Evolutionary conservation across 2,329 filamentous ascomycete genomes (phyloP), one percentile per base, ranked within the genome.

Genomic region (Setomelanomma holmii): DNA sequence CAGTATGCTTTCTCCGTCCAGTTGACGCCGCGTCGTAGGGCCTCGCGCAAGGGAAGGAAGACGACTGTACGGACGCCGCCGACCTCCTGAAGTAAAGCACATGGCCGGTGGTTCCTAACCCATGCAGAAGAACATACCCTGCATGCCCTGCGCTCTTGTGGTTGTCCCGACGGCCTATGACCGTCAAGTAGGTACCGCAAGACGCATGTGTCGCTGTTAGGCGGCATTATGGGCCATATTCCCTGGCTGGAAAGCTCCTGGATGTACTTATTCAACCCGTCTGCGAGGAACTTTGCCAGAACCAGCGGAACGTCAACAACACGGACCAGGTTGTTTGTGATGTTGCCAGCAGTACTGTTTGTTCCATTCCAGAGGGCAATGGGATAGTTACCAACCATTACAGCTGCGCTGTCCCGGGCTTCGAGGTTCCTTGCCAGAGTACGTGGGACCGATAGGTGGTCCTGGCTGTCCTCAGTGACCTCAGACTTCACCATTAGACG

Each of bases 61-160:
- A 62, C 40, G 2, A 62, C 42, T 1, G 46, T 61, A 10, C 43
- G 46, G 3, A 45, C 38, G 8, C 55, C 53, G 21, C 41, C 27
- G 12, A 64, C 20, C 2, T 53, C 50, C 12, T 58, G 48, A 5
- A 61, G 42, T 34, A 59, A 45, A 20, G 55, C 59, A 30, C 61
- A 63, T 7, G 56, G 55, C 16, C 53, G 45, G 5, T 27, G 45
- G 22, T 20, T 21, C 10, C 33, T 39, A 5, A 33, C 34, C 23
- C 27, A 30, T 14, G 27, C 24, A 5, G 38, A 40, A 4, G 41
- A 58, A 40, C 61, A 64, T 4, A n/a, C 2, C 33, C 1, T 14
- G 16, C 59, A 62, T 12, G 46, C 51, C 14, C 40, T 51, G 10
- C 49, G 42, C 17, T 43, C 36, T 38, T 54, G 56, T 1, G 45